Evolutionary conservation across 495 filamentous ascomycete genomes (phyloP).

Genomic region (Durotheca rogersii): DNA sequence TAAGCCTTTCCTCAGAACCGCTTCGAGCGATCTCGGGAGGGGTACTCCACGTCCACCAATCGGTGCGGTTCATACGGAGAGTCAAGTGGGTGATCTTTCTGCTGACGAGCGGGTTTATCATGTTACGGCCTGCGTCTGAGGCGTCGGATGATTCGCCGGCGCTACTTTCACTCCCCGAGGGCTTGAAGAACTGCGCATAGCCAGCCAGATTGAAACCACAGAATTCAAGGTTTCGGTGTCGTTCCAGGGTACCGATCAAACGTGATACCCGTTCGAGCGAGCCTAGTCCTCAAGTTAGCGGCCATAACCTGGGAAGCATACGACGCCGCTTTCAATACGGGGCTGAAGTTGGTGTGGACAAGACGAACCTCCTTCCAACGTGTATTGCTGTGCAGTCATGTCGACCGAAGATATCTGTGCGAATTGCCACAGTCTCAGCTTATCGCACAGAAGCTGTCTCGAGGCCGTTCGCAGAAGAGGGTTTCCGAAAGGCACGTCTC

Average conservation of each 20-base stretch:
- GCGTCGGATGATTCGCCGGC: background rate
- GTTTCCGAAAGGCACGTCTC: constrained; percentile 17
- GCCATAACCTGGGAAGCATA: too few relatives aligned
- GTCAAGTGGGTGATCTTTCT: constrained; percentile 31
- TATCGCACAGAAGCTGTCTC: constrained; percentile 6
- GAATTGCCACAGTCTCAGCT: constrained; percentile 33
- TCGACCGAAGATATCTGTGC: constrained; percentile 31
- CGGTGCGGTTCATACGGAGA: constrained; percentile 33
- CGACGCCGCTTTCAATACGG: too few relatives aligned
- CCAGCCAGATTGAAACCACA: constrained; percentile 16
- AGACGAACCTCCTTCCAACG: constrained; percentile 34
- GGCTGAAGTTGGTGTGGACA: background rate
- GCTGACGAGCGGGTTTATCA: constrained; percentile 19
- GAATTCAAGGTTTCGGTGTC: constrained; percentile 23
- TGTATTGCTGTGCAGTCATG: constrained; percentile 25
- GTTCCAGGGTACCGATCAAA: constrained; percentile 24
- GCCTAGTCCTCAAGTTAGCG: constrained; percentile 7
- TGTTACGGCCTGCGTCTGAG: background rate
- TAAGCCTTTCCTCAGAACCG: constrained; percentile 16
- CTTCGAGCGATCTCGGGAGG: background rate
- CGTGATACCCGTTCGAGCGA: constrained; percentile 32
- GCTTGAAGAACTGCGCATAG: constrained; percentile 18
- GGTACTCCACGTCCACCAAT: constrained; percentile 34
- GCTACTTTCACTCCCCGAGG: background rate
- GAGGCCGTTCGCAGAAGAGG: constrained; percentile 13